These are phyloP conservation scores for Starmerella potacharoeniae DNA, from an alignment of 805 yeast species.

Conservation along the genomic window DNA sequence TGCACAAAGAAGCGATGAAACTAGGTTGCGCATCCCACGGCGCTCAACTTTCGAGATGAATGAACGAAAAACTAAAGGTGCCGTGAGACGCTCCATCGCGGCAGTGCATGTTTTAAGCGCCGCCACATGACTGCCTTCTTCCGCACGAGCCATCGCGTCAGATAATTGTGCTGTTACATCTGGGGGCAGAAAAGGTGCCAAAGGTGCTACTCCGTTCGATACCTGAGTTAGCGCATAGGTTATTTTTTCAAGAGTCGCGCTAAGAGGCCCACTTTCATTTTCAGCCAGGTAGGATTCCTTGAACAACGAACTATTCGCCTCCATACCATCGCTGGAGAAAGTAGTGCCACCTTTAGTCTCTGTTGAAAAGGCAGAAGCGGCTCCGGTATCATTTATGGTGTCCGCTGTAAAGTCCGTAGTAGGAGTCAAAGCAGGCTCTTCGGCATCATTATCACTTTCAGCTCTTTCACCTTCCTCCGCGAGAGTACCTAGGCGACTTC, in stretches of 20 bases:
- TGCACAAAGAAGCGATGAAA: conserved; percentile 57
- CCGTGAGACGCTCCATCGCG: conserved; percentile 9
- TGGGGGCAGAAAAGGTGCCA: background rate
- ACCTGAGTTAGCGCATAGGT: conserved; percentile 4
- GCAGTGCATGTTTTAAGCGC: background rate
- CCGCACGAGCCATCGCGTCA: background rate
- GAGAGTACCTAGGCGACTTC: conserved; percentile 11
- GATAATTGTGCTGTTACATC: background rate
- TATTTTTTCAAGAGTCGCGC: conserved; percentile 1
- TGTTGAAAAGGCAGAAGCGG: background rate
- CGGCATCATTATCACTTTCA: background rate
- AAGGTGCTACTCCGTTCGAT: background rate
- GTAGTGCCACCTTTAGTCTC: too few relatives aligned
- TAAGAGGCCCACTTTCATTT: background rate
- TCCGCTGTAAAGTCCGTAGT: background rate
- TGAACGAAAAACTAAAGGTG: conserved; percentile 6
- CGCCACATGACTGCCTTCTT: background rate
- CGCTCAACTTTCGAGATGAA: conserved; percentile 2
- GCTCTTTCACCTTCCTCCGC: conserved; percentile 13
- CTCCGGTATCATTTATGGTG: background rate
- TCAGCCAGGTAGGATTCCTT: conserved; percentile 9
- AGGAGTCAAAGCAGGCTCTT: background rate
- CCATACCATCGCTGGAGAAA: background rate
- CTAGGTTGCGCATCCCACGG: conserved; percentile 81
- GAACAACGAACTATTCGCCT: conserved; percentile 1